phyloP scores from a whole-genome alignment of 2,329 filamentous ascomycete species.

The Cytospora leucostoma region DNA sequence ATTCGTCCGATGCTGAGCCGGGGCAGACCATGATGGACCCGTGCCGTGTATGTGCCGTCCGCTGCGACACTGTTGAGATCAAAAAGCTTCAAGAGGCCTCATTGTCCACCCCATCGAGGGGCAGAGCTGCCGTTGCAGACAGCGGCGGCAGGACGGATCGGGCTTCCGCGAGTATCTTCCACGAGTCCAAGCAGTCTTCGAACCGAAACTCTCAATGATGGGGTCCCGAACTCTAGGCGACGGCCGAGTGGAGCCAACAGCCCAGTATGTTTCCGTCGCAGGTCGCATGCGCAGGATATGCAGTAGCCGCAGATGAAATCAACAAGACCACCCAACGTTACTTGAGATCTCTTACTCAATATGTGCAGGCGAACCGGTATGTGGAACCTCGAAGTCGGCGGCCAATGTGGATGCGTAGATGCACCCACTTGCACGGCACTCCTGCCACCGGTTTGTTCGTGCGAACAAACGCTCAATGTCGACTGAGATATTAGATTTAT shows the following conservation, averaged over 20 bases:
- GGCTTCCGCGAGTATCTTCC: neutral
- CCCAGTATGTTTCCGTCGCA: neutral
- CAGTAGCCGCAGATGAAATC: conserved; percentile 14
- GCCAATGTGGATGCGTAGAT: conserved; percentile 11
- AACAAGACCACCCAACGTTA: conserved; percentile 7
- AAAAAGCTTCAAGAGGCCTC: neutral
- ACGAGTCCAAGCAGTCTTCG: conserved; percentile 8
- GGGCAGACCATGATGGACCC: neutral
- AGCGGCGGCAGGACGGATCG: neutral
- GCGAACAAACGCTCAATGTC: conserved; percentile 6
- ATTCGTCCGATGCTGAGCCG: neutral
- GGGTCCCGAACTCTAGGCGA: neutral
- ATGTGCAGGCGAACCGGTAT: conserved; percentile 26
- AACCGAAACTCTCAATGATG: neutral
- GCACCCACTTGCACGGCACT: neutral
- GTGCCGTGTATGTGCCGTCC: neutral
- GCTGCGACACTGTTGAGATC: neutral
- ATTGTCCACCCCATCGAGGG: neutral
- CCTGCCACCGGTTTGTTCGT: conserved; percentile 3
- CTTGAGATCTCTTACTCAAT: conserved; percentile 18
- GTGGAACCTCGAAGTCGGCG: conserved; percentile 16
- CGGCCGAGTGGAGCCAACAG: conserved; percentile 1
- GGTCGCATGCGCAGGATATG: conserved; percentile 1
- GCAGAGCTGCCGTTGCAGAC: neutral
- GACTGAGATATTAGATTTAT: conserved; percentile 24